Conservation (phyloP, 1,284 basidiomycete species). For the Vanrija humicola region DNA sequence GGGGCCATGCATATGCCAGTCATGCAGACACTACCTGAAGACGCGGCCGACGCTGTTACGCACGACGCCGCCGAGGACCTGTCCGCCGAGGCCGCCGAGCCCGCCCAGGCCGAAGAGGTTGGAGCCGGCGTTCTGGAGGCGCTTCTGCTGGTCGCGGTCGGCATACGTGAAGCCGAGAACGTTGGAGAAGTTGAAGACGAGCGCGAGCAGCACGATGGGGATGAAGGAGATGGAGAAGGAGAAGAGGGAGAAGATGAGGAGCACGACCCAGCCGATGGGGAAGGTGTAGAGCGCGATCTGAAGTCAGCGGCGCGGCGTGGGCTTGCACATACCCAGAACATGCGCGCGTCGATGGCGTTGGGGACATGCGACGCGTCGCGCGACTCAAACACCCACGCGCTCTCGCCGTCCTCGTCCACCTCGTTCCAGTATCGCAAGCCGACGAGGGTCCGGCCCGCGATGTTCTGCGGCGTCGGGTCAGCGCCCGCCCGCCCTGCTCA, state of each 20-base stretch:
- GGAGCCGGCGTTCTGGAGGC: conserved; percentile 70
- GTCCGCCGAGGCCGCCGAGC: conserved; percentile 70
- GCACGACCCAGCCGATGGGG: conserved; percentile 76
- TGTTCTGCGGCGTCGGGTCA: conserved; percentile 60
- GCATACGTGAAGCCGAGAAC: conserved; percentile 68
- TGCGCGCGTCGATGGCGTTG: conserved; percentile 80
- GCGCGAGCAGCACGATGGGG: conserved; percentile 79
- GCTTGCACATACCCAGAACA: conserved; percentile 8
- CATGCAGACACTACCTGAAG: conserved; percentile 51
- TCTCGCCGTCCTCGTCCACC: conserved; percentile 92
- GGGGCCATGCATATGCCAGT: no score
- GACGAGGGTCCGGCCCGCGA: conserved; percentile 82
- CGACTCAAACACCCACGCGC: conserved; percentile 92
- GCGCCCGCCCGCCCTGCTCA: background rate
- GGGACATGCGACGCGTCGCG: conserved; percentile 81
- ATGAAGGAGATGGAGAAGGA: conserved; percentile 85
- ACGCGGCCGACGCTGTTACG: conserved; percentile 74
- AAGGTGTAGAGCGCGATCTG: conserved; percentile 82
- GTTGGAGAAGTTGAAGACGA: conserved; percentile 89
- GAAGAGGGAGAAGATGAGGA: conserved; percentile 81
- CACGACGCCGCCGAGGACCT: conserved; percentile 70
- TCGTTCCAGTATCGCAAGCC: conserved; percentile 96
- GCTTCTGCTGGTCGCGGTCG: conserved; percentile 80
- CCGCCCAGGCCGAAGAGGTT: conserved; percentile 52
- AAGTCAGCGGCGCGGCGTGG: conserved; percentile 32